Evolutionary conservation across 192 early-diverging fungal genomes (phyloP).

Genomic region (Phlyctochytrium arcticum): DNA sequence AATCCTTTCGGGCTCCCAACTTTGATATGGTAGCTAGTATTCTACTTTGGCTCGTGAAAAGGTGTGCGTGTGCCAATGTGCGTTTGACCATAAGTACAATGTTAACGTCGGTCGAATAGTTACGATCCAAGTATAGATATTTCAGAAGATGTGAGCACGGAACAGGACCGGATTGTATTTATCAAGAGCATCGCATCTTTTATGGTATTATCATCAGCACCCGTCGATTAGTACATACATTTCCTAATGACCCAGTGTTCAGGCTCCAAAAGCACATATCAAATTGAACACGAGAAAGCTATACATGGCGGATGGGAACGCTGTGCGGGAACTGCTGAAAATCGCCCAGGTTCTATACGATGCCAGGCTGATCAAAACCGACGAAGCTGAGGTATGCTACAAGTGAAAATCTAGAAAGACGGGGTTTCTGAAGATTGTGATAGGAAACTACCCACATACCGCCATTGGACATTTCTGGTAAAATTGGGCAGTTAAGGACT

Average conservation of each 20-base stretch:
- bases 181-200: conserved; percentile 45
- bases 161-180: conserved; percentile 48
- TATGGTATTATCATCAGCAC: conserved; percentile 29
- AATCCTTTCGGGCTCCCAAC: conserved; percentile 48
- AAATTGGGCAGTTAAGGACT: conserved; percentile 37
- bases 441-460: conserved; percentile 20
- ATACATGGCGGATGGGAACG: conserved; percentile 51
- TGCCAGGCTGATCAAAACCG: conserved; percentile 19
- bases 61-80: conserved; percentile 10
- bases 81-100: background rate
- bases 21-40: conserved; percentile 48
- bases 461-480: conserved; percentile 40
- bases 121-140: conserved; percentile 47
- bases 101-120: conserved; percentile 13
- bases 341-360: conserved; percentile 40
- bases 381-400: conserved; percentile 24
- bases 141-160: conserved; percentile 40
- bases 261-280: conserved; percentile 51
- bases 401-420: too few species aligned
- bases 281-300: conserved; percentile 48
- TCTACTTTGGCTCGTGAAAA: conserved; percentile 52
- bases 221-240: background rate
- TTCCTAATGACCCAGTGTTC: background rate
- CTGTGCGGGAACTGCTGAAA: conserved; percentile 50
- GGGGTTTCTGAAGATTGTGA: background rate